phyloP scores from a whole-genome alignment of 202 grass and related monocot species.

The Setaria italica region DNA sequence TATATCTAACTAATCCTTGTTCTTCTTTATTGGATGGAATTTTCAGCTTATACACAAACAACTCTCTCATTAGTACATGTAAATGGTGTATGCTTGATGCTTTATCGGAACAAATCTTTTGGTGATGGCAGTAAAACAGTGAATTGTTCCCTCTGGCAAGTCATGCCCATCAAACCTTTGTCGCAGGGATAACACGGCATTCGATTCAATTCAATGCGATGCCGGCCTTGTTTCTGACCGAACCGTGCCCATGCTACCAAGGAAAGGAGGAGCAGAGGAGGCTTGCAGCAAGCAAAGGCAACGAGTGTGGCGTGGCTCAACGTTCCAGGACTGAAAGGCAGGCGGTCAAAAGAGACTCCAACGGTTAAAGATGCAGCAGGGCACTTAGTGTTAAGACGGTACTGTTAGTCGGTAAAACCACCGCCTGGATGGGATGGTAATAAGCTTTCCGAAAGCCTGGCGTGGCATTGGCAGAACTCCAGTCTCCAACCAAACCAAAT shows the following conservation, averaged over 20 bases:
- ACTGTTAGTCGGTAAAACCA: not conserved
- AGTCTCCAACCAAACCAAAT: not conserved
- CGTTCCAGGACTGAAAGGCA: slow-evolving; percentile 21
- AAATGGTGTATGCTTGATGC: not conserved
- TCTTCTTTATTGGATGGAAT: not conserved
- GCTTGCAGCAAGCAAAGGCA: not conserved
- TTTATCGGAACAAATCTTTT: not conserved
- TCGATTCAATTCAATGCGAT: slow-evolving; percentile 27
- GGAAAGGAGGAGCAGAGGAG: not conserved
- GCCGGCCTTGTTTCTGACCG: slow-evolving; percentile 7
- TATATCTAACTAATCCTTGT: not conserved
- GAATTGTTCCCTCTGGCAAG: slow-evolving; percentile 44
- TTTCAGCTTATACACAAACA: not conserved
- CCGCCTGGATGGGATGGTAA: not conserved
- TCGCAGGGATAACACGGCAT: slow-evolving; percentile 11
- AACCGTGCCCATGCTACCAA: slow-evolving; percentile 23
- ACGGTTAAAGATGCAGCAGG: slow-evolving; percentile 24
- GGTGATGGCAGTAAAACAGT: not conserved
- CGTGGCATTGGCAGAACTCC: not conserved
- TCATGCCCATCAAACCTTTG: slow-evolving; percentile 21
- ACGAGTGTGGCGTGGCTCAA: slow-evolving; percentile 10
- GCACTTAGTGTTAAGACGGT: not conserved
- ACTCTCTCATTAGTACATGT: not conserved
- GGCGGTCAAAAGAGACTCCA: slow-evolving; percentile 44
- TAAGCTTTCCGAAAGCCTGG: slow-evolving; percentile 30